Base-by-base conservation (phyloP, 2,329 filamentous ascomycete genomes). In the Botrytis hyacinthi region DNA sequence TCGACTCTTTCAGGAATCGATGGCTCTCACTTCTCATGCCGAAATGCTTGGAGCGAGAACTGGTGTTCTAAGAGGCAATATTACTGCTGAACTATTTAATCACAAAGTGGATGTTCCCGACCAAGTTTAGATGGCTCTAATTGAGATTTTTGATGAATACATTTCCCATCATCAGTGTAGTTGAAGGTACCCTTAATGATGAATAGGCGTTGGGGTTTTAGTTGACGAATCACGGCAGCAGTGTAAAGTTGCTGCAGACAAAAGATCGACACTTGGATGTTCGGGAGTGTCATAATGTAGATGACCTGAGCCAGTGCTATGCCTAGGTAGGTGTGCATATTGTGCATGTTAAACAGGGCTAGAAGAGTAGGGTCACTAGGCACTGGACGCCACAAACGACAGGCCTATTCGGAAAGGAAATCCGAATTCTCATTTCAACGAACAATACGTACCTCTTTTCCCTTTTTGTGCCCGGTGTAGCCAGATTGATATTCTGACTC, bases 211-310 rank as follows among this genome's bases (percentile, higher is more conserved):
- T 69, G 71, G 29, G 32, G 40, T 63, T 20, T 73, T 60, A 62
- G 70, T 72, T 75, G 65, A 75, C 74, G 72, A 75, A 77, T 77
- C 75, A 76, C 75, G 66, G 65, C 72, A 70, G 73, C 61, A 75
- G 37, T 71, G 69, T 71, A 44, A 70, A 74, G 74, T 48, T 74
- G 72, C 70, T 72, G 60, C 70, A 72, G 48, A 44, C 71, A 37
- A 72, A 72, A 73, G 76, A 78, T 78, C 76, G 76, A 77, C 76
- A 70, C 75, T 63, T 77, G 76, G 76, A 73, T 76, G 69, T 48
- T 75, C 77, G 77, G 77, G 75, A 76, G 75, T 76, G 74, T 76
- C 76, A 76, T 76, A 70, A 77, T 77, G 70, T 59, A 44, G 40
- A 70, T 68, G 37, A 68, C 51, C 51, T 68, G 65, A 51, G 65